Evolutionary conservation across 208 protist species (phyloP).

Genomic region (Trypanosoma platydactyli): DNA sequence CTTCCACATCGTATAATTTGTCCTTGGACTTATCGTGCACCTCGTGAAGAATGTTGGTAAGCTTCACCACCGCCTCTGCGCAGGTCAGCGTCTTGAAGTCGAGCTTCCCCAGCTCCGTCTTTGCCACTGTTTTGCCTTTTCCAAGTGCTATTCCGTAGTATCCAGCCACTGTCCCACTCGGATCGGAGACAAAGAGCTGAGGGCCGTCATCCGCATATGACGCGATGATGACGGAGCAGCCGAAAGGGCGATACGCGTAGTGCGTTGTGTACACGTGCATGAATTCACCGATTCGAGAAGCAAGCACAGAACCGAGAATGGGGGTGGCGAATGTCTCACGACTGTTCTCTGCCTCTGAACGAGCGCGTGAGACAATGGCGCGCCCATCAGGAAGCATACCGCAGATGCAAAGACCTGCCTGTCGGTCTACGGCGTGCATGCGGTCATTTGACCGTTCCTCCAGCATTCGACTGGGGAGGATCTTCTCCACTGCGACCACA

Average conservation of each 20-base stretch:
- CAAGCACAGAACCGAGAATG: slow-evolving; percentile 93
- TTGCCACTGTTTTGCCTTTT: slow-evolving; percentile 97
- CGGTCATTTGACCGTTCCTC: slow-evolving; percentile 94
- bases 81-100: slow-evolving; percentile 93
- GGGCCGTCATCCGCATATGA: slow-evolving; percentile 94
- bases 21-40: slow-evolving; percentile 91
- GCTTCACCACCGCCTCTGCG: slow-evolving; percentile 93
- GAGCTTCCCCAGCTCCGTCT: slow-evolving; percentile 98
- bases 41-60: slow-evolving; percentile 93
- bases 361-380: slow-evolving; percentile 92
- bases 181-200: slow-evolving; percentile 97
- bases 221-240: slow-evolving; percentile 94
- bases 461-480: slow-evolving; percentile 96
- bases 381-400: slow-evolving; percentile 96
- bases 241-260: slow-evolving; percentile 96
- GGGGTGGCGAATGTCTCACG: slow-evolving; percentile 88
- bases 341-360: slow-evolving; percentile 94
- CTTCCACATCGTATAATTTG: slow-evolving; percentile 97
- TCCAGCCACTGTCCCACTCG: slow-evolving; percentile 93
- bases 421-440: slow-evolving; percentile 94
- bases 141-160: slow-evolving; percentile 97
- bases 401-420: slow-evolving; percentile 93
- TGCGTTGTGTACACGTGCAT: slow-evolving; percentile 96
- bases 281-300: slow-evolving; percentile 88
- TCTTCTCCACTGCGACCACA: slow-evolving; percentile 98